Evolutionary conservation across 1,284 basidiomycete genomes (phyloP), one percentile per base, ranked within the genome.

Genomic region (Testicularia cyperi): DNA sequence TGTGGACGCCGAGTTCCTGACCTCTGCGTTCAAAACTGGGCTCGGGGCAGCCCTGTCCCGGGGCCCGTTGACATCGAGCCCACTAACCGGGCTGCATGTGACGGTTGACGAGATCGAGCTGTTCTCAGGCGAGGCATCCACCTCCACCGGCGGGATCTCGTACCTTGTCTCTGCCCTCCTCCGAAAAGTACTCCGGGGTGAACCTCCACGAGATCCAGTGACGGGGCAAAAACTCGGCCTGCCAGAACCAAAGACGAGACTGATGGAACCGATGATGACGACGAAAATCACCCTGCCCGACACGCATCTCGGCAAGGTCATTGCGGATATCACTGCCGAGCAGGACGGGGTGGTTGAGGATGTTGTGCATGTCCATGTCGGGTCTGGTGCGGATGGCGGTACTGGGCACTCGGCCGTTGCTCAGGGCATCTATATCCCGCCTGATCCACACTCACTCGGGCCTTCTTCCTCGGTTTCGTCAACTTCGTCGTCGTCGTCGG

Each of bases 401-500:
- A n/a, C n/a, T n/a, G n/a, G n/a, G n/a, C n/a, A n/a, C n/a, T n/a
- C n/a, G n/a, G n/a, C n/a, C n/a, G n/a, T n/a, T n/a, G n/a, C n/a
- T n/a, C n/a, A 81, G 12, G 72, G 80, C 5, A 78, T 88, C 3
- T 90, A 88, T 69, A 78, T 90, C 8, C 88, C 88, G 10, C n/a
- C n/a, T n/a, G n/a, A n/a, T n/a, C n/a, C n/a, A n/a, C n/a, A n/a
- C n/a, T n/a, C n/a, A n/a, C n/a, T n/a, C n/a, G n/a, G n/a, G n/a
- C n/a, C n/a, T n/a, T n/a, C n/a, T n/a, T n/a, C n/a, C n/a, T n/a
- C n/a, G n/a, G n/a, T n/a, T n/a, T n/a, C n/a, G n/a, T n/a, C n/a
- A n/a, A n/a, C n/a, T n/a, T n/a, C n/a, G n/a, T n/a, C n/a, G n/a
- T n/a, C n/a, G n/a, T n/a, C n/a, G n/a, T n/a, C n/a, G n/a, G n/a